Conservation (phyloP, 768 basidiomycete species). For the Dictyophora rubrovolvata region DNA sequence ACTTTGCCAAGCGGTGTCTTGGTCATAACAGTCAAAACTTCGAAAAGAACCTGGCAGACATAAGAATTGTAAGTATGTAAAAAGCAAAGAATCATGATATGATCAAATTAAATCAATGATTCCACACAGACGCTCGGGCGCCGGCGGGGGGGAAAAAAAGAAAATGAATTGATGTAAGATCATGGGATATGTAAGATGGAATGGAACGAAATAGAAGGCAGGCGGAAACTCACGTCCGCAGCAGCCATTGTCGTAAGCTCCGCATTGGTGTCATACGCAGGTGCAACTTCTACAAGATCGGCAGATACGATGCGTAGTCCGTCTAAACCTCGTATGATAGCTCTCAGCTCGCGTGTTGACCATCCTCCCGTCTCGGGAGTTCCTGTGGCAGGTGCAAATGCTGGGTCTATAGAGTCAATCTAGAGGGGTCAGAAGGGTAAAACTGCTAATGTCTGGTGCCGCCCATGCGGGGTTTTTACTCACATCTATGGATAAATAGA, state of each 20-base stretch:
- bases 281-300: conserved; percentile 79
- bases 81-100: background rate
- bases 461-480: conserved; percentile 18
- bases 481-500: conserved; percentile 73
- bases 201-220: background rate
- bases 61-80: background rate
- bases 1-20: conserved; percentile 68
- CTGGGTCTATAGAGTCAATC: conserved; percentile 76
- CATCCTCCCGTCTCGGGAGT: conserved; percentile 75
- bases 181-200: conserved; percentile 1
- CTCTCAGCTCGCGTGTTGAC: conserved; percentile 74
- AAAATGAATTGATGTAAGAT: conserved; percentile 16
- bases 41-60: conserved; percentile 48
- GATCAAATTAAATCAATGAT: background rate
- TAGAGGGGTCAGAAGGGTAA: conserved; percentile 16
- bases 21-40: conserved; percentile 69
- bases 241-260: conserved; percentile 57
- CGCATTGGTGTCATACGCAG: conserved; percentile 65
- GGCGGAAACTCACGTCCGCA: conserved; percentile 36
- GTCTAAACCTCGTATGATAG: conserved; percentile 64
- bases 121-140: background rate
- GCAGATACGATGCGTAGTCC: conserved; percentile 70
- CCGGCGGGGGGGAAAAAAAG: conserved; percentile 16
- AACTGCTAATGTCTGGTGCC: conserved; percentile 2
- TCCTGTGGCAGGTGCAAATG: conserved; percentile 74